These are phyloP conservation scores for Casuarina equisetifolia DNA, from an alignment of 306 rosid genomes.

Conservation along the genomic window DNA sequence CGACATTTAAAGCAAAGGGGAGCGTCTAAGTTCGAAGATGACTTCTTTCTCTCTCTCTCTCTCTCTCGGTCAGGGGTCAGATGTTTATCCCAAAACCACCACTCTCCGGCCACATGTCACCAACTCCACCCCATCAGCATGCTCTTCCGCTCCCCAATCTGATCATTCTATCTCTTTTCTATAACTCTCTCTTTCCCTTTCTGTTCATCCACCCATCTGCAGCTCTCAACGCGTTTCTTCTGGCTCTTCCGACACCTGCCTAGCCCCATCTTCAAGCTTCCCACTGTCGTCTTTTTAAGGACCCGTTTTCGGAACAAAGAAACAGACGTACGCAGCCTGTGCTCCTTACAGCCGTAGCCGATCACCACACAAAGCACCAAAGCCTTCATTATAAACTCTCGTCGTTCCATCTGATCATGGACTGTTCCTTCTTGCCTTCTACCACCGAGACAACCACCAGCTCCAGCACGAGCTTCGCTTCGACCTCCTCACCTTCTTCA, in stretches of 20 bases:
- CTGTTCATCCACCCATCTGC: slow-evolving; percentile 1
- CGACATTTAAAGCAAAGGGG: slow-evolving; percentile 27
- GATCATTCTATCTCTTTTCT: background rate
- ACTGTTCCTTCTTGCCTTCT: slow-evolving; percentile 2
- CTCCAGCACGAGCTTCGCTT: background rate
- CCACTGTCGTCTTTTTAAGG: background rate
- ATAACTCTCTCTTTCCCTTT: background rate
- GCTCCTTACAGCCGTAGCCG: background rate
- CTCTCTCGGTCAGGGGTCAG: slow-evolving; percentile 26
- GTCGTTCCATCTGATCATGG: slow-evolving; percentile 25
- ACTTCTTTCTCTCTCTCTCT: background rate
- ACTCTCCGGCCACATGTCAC: slow-evolving; percentile 44
- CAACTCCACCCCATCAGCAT: slow-evolving; percentile 26
- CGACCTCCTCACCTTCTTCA: background rate
- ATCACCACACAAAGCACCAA: background rate
- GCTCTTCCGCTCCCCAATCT: background rate
- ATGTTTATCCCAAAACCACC: slow-evolving; percentile 46
- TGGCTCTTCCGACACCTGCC: slow-evolving; percentile 31
- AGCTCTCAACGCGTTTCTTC: slow-evolving; percentile 22
- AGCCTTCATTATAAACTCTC: background rate
- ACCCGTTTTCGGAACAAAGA: background rate
- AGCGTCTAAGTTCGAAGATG: slow-evolving; percentile 16
- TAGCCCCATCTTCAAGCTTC: slow-evolving; percentile 16
- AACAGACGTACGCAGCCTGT: background rate
- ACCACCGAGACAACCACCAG: background rate